Conservation (phyloP, 345 rosid species). For the Moricandia moricandioides region DNA sequence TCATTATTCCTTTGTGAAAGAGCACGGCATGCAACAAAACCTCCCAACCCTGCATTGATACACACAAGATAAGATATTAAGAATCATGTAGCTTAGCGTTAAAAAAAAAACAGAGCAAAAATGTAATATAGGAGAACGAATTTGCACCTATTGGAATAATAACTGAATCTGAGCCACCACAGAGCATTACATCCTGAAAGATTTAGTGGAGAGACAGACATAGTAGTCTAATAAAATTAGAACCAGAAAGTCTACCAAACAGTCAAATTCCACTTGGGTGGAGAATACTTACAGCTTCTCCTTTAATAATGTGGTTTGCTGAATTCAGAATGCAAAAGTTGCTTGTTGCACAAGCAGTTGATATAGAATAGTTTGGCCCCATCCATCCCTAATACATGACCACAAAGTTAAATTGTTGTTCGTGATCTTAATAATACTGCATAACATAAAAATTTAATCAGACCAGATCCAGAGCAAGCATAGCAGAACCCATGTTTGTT, state of each 20-base stretch:
- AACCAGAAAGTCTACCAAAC: conserved; percentile 22
- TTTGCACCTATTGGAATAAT: conserved; percentile 84
- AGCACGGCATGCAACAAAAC: conserved; percentile 92
- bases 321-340: conserved; percentile 92
- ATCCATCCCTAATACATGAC: conserved; percentile 77
- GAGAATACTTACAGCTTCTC: conserved; percentile 87
- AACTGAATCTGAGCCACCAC: conserved; percentile 92
- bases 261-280: conserved; percentile 1
- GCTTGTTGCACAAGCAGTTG: conserved; percentile 95
- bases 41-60: conserved; percentile 78
- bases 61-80: conserved; percentile 18
- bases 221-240: not conserved
- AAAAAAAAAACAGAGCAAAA: conserved; percentile 5
- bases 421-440: not conserved
- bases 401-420: not conserved
- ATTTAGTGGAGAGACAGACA: conserved; percentile 4
- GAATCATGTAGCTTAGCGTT: not conserved
- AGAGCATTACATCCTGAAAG: conserved; percentile 87
- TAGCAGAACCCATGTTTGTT: conserved; percentile 99
- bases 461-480: conserved; percentile 98
- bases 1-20: conserved; percentile 84
- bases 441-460: conserved; percentile 29
- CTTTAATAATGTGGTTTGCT: conserved; percentile 90
- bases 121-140: conserved; percentile 18
- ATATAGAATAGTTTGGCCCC: conserved; percentile 98